Conservation (phyloP, 768 basidiomycete species). For the Kwoniella sp. region DNA sequence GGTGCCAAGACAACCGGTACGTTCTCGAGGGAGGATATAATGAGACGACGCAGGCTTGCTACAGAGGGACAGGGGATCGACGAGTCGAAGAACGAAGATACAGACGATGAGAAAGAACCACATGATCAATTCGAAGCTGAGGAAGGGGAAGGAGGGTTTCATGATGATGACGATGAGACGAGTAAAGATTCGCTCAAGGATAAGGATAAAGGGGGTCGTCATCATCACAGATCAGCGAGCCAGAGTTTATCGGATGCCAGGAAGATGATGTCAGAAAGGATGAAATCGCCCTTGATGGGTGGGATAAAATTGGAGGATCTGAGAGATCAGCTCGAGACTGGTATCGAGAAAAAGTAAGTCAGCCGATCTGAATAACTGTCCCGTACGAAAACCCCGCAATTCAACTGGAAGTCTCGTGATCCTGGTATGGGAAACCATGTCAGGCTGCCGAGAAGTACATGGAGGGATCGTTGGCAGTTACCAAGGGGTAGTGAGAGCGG, state of each 20-base stretch:
- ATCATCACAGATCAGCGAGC: constrained; percentile 3
- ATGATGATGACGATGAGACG: neutral
- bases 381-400: too few species aligned
- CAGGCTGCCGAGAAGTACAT: too few species aligned
- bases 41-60: constrained; percentile 10
- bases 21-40: constrained; percentile 2
- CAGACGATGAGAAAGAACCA: neutral
- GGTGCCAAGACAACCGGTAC: neutral
- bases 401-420: too few species aligned
- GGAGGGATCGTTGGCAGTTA: too few species aligned
- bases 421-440: too few species aligned
- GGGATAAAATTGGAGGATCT: constrained; percentile 39
- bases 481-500: too few species aligned
- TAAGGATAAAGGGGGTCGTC: neutral
- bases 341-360: constrained; percentile 48
- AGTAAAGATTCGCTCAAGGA: too few species aligned
- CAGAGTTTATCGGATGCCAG: constrained; percentile 20
- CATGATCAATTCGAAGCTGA: constrained; percentile 2
- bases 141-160: neutral
- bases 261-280: constrained; percentile 31
- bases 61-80: constrained; percentile 17
- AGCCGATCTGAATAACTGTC: neutral
- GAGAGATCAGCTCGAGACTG: constrained; percentile 40
- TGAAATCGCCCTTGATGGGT: constrained; percentile 37
- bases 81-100: constrained; percentile 3